Conservation (phyloP, 2,329 filamentous ascomycete species). For the Verticillium nonalfalfae region DNA sequence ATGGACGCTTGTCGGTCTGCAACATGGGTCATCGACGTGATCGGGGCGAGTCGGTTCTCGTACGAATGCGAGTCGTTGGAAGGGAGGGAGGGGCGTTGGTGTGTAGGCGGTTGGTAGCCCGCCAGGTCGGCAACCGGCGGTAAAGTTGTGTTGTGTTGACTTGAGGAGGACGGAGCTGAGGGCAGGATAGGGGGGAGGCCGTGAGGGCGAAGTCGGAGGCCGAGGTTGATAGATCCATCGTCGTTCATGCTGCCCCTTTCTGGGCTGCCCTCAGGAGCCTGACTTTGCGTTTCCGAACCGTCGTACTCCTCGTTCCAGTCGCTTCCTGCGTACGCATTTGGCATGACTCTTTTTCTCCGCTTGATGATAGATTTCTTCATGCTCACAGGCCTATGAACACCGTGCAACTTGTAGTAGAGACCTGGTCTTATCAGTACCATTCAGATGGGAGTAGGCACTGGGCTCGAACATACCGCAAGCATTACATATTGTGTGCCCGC, state of each 20-base stretch:
- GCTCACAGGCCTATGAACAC: constrained; percentile 85
- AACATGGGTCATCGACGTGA: constrained; percentile 37
- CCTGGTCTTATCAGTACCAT: constrained; percentile 43
- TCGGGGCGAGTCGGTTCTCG: constrained; percentile 53
- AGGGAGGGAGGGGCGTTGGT: constrained; percentile 26
- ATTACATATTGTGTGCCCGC: constrained; percentile 96
- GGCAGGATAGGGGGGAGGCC: constrained; percentile 40
- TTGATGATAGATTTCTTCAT: constrained; percentile 99
- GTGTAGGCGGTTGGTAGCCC: constrained; percentile 43
- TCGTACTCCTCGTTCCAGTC: constrained; percentile 40
- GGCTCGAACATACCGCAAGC: constrained; percentile 70
- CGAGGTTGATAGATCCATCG: constrained; percentile 60
- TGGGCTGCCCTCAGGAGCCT: constrained; percentile 26
- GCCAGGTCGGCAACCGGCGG: constrained; percentile 36
- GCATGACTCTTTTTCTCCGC: constrained; percentile 87
- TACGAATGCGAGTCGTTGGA: constrained; percentile 37
- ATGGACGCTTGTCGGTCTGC: constrained; percentile 50
- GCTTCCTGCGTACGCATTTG: constrained; percentile 47
- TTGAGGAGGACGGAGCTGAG: constrained; percentile 34
- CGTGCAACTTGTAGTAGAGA: constrained; percentile 93
- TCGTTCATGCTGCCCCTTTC: constrained; percentile 54
- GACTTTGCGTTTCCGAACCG: constrained; percentile 35
- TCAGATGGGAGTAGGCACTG: constrained; percentile 1
- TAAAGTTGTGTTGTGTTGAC: constrained; percentile 24
- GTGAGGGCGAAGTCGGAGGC: constrained; percentile 42